phyloP scores from a whole-genome alignment of 2,329 filamentous ascomycete species.

The Microsporum ferrugineum region DNA sequence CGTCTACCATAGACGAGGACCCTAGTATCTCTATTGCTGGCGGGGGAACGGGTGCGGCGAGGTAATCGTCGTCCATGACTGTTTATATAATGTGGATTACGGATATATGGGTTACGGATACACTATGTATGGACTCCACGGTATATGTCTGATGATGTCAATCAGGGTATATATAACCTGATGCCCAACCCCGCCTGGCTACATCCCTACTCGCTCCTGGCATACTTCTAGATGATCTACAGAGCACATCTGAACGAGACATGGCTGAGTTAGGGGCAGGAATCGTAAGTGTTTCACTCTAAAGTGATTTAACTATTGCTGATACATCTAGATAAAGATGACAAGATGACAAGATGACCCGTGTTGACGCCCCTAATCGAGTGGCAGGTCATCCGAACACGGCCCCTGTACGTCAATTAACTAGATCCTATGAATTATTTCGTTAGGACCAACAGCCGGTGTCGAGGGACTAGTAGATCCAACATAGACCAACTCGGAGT shows the following conservation, averaged over 20 bases:
- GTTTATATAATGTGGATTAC: not conserved
- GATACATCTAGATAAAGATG: too few species aligned
- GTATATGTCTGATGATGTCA: not conserved
- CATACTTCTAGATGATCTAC: not conserved
- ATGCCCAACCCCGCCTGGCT: not conserved
- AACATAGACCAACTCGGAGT: not conserved
- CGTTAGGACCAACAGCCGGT: not conserved
- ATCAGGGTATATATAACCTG: not conserved
- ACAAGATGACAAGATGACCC: too few species aligned
- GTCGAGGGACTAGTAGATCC: not conserved
- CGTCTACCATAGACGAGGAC: not conserved
- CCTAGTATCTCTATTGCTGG: not conserved
- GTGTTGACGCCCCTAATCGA: too few species aligned
- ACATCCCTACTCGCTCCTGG: not conserved
- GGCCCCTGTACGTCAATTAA: too few species aligned
- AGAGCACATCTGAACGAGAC: not conserved
- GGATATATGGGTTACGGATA: not conserved
- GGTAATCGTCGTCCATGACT: not conserved
- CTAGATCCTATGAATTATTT: too few species aligned
- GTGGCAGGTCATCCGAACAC: too few species aligned
- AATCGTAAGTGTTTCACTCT: too few species aligned
- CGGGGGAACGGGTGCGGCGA: not conserved
- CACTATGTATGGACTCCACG: not conserved
- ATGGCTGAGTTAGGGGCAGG: too few species aligned
- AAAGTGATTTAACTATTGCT: too few species aligned